phyloP scores from a whole-genome alignment of 1,284 basidiomycete species.

The Heterobasidion irregulare region DNA sequence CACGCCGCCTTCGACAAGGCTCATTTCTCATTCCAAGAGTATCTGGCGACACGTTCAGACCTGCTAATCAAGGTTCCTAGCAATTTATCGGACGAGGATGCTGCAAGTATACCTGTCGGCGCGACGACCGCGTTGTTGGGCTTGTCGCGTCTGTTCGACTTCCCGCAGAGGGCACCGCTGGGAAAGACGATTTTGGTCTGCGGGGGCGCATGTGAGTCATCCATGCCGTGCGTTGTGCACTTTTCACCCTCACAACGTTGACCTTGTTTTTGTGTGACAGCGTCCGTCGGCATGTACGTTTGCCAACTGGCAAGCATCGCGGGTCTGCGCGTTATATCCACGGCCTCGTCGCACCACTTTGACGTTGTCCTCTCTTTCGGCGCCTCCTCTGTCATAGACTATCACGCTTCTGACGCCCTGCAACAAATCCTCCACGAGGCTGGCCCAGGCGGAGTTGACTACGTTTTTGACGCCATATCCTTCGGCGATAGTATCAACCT shows the following conservation, averaged over 20 bases:
- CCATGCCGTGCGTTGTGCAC: not conserved
- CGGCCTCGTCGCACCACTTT: constrained; percentile 28
- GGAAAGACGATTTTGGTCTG: not conserved
- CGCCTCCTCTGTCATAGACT: constrained; percentile 30
- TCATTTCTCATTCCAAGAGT: not conserved
- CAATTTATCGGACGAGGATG: not conserved
- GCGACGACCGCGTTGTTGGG: not conserved
- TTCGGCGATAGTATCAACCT: not conserved
- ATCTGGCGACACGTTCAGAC: not conserved
- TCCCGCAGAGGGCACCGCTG: not conserved
- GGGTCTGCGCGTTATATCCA: constrained; percentile 22
- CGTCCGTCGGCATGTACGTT: not conserved
- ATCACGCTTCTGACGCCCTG: constrained; percentile 16
- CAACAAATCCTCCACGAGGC: constrained; percentile 17
- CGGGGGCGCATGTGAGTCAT: not conserved
- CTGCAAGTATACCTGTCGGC: not conserved
- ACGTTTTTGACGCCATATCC: constrained; percentile 17
- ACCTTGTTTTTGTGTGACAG: not conserved
- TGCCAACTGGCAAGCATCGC: not conserved
- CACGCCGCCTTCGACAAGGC: not conserved
- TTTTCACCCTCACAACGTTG: not conserved
- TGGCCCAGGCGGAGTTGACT: constrained; percentile 11
- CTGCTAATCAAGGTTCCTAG: not conserved
- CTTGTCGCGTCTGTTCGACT: not conserved
- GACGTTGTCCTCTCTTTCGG: constrained; percentile 29